phyloP scores from a whole-genome alignment of 2,329 filamentous ascomycete species.

The Phialocephala subalpina region DNA sequence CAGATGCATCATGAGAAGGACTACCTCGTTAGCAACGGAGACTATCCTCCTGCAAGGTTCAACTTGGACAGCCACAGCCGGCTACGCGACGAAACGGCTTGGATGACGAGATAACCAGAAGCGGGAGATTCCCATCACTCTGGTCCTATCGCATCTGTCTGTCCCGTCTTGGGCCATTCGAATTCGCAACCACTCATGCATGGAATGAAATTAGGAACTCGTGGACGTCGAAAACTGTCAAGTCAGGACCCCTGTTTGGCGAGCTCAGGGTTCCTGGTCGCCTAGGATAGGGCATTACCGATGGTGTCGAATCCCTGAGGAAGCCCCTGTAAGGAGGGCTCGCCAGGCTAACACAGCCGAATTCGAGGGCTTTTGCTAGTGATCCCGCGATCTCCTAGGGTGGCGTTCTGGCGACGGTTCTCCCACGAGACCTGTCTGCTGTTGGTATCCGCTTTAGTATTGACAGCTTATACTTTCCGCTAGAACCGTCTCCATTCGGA shows the following conservation, averaged over 20 bases:
- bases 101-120: neutral
- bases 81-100: neutral
- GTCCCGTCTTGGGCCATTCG: no score
- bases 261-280: neutral
- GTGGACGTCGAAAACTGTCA: neutral
- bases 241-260: neutral
- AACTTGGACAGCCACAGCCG: neutral
- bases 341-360: no score
- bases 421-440: neutral
- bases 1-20: neutral
- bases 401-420: neutral
- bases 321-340: no score
- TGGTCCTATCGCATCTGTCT: constrained; percentile 1
- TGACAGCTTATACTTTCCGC: no score
- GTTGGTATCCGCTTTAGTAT: neutral
- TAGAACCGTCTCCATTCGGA: neutral
- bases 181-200: constrained; percentile 10
- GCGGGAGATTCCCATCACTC: neutral
- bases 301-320: neutral
- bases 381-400: no score
- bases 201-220: constrained; percentile 2
- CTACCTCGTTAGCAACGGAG: neutral
- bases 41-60: neutral
- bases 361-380: no score
- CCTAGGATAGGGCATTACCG: neutral